Base-by-base conservation (phyloP, 768 basidiomycete species). In the Xerocomus potaroensis region DNA sequence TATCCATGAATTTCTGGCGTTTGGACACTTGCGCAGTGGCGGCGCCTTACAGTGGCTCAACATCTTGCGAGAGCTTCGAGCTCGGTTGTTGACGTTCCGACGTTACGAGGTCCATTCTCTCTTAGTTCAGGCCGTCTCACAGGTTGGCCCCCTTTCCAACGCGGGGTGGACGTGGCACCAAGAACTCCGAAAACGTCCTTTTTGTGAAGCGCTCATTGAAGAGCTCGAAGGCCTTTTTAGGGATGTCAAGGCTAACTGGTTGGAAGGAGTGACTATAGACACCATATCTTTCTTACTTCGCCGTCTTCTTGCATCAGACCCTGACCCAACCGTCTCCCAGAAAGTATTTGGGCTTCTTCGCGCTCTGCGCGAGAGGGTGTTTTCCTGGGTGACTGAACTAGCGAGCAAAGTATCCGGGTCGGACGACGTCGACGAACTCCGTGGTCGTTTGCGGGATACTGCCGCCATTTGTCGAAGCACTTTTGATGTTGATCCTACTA, bases 21-120 rank as follows among this genome's bases (percentile, higher is more conserved):
- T 77, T 41, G 71, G 68, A 10, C 61, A 66, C 40, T 50, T 80
- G 29, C 74, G 79, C 5, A 67, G 71, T 30, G 77, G 78, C 0
- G 47, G 63, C 0, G 57, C 47, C 2, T 50, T 80, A 0, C 78
- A 80, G 40, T 79, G 77, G 78, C 57, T 71, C 31, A 80, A 80
- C 47, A 70, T 80, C 31, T 47, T 68, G 11, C 68, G 72, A n/a
- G 75, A 75, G 49, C 51, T 80, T n/a, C 64, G 65, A 7, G 63
- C 64, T 7, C 62, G 66, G 18, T 52, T 55, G 0, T 50, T 81
- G 44, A 68, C 64, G 8, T 72, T 81, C 45, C 59, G 63, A 19
- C 46, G 54, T 8, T 61, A 63, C 0, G 72, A 70, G 15, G 71
- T 80, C 0, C 66, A 76, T 47, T 44, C 64, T 0, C 61, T 80